Evolutionary conservation across 495 filamentous ascomycete genomes (phyloP).

Genomic region (Penicillium goetzii): DNA sequence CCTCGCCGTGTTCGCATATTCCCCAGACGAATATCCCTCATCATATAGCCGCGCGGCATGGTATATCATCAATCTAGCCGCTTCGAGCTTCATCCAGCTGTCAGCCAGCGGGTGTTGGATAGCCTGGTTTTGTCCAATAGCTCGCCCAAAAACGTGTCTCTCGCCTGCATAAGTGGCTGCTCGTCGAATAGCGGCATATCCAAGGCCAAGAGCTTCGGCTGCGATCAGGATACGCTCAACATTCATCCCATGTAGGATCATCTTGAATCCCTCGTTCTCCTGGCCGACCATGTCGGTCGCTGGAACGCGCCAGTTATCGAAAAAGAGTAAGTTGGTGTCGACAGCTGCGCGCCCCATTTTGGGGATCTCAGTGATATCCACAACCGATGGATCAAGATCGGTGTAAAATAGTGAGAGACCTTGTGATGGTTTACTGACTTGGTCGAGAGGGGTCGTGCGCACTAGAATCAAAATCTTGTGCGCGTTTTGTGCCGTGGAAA

Average conservation of each 20-base stretch:
- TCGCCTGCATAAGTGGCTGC: conserved; percentile 69
- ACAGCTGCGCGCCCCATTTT: conserved; percentile 79
- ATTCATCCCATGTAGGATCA: conserved; percentile 81
- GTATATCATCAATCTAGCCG: conserved; percentile 75
- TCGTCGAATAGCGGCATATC: conserved; percentile 67
- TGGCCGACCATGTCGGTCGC: conserved; percentile 62
- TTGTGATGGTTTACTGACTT: conserved; percentile 65
- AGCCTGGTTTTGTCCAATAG: conserved; percentile 74
- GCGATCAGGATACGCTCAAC: conserved; percentile 75
- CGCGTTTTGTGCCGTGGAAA: conserved; percentile 74
- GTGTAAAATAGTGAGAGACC: conserved; percentile 78
- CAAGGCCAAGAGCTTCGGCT: conserved; percentile 75
- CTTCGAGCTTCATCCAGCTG: conserved; percentile 77
- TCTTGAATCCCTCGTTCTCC: conserved; percentile 73
- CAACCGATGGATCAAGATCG: conserved; percentile 56
- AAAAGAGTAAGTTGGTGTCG: conserved; percentile 81
- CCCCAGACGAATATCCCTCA: conserved; percentile 38
- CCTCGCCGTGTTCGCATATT: conserved; percentile 50
- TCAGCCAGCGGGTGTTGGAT: conserved; percentile 74
- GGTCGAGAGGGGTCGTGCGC: conserved; percentile 66
- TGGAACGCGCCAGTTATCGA: conserved; percentile 68
- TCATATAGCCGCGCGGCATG: conserved; percentile 73
- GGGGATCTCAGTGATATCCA: conserved; percentile 29
- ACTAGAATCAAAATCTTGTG: conserved; percentile 75
- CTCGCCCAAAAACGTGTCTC: conserved; percentile 66